Base-by-base conservation (phyloP, 2,329 filamentous ascomycete genomes). In the Huntiella moniliformis region DNA sequence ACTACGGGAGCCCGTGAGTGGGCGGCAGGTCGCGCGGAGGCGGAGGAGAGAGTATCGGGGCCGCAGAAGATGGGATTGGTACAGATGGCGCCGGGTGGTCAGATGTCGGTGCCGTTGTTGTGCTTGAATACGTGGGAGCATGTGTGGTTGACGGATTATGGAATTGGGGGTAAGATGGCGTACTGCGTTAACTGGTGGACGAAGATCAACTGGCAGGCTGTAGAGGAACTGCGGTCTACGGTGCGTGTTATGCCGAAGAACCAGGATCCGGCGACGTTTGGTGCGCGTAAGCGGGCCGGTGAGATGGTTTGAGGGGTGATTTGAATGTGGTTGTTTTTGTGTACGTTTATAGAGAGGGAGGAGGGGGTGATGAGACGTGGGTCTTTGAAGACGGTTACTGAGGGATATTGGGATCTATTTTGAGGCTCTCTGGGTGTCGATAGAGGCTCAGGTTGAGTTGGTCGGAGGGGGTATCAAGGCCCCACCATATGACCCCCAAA, bases 41-140 rank as follows among this genome's bases (percentile, higher is more conserved):
- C 55, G 22, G 50, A 52, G 31, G 17, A 13, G 6, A 32, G 45
- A n/a, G 44, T 37, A 4, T 31, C 33, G 28, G 22, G 22, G 22
- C 22, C 22, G 22, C 22, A 28, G 22, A 28, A 3, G 10, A 45
- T 48, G n/a, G 48, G 52, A 15, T 56, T 51, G 18, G 55, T 50
- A 50, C 57, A 54, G 51, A 54, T 57, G 44, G 50, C 45, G 11
- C 77, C 80, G 1, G 81, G 80, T 35, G 79, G 78, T 48, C 70
- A 75, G 52, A 71, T 80, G 42, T 61, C 87, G 32, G 68, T 76
- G 47, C 87, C 88, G 10, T 68, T 96, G 50, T 66, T 98, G 55
- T 95, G 88, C 59, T 72, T 96, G 50, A 96, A 86, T 64, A 94
- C 86, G 4, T 98, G 91, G 91, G 80, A 96, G 67, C 91, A 96